These are phyloP conservation scores for Brassica nigra DNA, from an alignment of 345 rosid species.

Conservation along the genomic window DNA sequence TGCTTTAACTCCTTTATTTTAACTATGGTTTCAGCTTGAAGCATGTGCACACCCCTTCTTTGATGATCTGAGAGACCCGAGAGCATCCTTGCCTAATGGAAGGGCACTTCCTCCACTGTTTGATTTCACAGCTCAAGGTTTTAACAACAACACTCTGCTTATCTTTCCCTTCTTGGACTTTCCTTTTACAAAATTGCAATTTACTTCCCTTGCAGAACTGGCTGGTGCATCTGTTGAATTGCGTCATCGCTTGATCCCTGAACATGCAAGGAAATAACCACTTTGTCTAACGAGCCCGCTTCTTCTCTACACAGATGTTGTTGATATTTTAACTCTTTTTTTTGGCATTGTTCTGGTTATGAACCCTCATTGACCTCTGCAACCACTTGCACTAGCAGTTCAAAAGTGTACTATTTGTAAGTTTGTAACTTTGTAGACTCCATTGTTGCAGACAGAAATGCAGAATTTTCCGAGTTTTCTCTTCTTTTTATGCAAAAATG, in stretches of 20 bases:
- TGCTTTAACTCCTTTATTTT: background rate
- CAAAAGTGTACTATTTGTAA: constrained; percentile 27
- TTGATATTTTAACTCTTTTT: background rate
- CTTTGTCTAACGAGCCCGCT: background rate
- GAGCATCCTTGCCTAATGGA: constrained; percentile 82
- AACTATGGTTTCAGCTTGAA: constrained; percentile 61
- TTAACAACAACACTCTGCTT: background rate
- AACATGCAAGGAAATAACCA: constrained; percentile 40
- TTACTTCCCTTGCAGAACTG: constrained; percentile 57
- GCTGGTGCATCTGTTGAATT: constrained; percentile 71
- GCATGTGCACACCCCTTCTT: constrained; percentile 96
- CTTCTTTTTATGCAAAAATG: constrained; percentile 17
- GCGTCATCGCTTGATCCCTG: constrained; percentile 67
- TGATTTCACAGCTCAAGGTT: constrained; percentile 88
- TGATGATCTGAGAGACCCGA: constrained; percentile 73
- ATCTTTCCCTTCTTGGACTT: background rate
- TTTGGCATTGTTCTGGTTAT: constrained; percentile 36
- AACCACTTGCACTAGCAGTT: constrained; percentile 32
- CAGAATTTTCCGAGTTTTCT: constrained; percentile 32
- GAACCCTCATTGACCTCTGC: constrained; percentile 26
- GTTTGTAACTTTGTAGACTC: constrained; percentile 35
- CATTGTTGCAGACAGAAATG: constrained; percentile 32
- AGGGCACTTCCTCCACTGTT: constrained; percentile 74
- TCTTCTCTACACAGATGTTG: constrained; percentile 1
- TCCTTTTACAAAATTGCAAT: background rate